Evolutionary conservation across 192 early-diverging fungal species (phyloP).

Genomic region (Endogone sp.): DNA sequence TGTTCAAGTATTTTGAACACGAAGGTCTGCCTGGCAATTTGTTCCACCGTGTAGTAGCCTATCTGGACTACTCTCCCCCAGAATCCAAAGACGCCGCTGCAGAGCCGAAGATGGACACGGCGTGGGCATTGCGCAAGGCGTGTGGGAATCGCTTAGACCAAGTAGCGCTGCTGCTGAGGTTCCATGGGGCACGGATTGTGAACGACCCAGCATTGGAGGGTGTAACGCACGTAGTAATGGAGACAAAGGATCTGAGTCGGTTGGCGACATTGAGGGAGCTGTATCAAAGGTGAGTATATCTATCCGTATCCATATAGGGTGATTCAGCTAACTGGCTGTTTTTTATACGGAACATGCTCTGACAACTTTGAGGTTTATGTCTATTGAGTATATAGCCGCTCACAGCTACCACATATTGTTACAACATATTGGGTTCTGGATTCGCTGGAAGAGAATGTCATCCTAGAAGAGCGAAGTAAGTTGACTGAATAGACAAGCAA

Average conservation of each 20-base stretch:
- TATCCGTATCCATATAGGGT: no score
- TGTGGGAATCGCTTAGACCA: conserved; percentile 1
- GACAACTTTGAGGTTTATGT: no score
- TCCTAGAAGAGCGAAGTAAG: conserved; percentile 21
- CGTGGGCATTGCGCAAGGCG: neutral
- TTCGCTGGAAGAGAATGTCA: conserved; percentile 14
- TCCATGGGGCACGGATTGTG: conserved; percentile 4
- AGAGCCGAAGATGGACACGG: neutral
- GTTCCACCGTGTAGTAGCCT: conserved; percentile 5
- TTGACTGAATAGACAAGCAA: no score
- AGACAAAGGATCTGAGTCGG: neutral
- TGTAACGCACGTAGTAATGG: conserved; percentile 21
- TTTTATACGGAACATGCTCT: neutral
- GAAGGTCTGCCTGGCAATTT: conserved; percentile 7
- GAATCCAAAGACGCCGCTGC: neutral
- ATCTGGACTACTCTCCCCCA: conserved; percentile 1
- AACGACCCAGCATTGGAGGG: neutral
- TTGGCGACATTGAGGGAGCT: neutral
- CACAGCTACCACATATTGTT: conserved; percentile 18
- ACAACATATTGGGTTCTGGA: conserved; percentile 16
- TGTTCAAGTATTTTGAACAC: conserved; percentile 9
- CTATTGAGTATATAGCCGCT: neutral
- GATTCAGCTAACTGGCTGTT: no score
- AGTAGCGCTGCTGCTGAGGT: neutral
- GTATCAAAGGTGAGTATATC: conserved; percentile 5